Base-by-base conservation (phyloP, 495 filamentous ascomycete species). In the Talaromyces trachyspermus region DNA sequence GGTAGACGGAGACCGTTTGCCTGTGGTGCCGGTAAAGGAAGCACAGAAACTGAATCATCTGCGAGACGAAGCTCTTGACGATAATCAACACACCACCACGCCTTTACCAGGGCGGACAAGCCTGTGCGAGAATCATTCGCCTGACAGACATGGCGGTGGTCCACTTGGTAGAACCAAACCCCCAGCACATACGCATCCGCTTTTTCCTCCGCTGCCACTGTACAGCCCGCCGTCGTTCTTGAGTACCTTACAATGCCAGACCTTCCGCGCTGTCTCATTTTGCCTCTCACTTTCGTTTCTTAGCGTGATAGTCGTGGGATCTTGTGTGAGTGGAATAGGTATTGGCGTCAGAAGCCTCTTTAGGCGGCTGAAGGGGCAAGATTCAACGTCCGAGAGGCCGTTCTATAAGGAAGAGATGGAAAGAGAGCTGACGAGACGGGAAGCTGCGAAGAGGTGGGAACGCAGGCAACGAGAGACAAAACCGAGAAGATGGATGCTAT, bases 151-250 rank as follows among this genome's bases (percentile, higher is more conserved):
- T 33, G 73, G 62, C 8, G 66, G 6, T 22, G 44, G 44, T 14
- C 19, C 30, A 4, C 30, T 77, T 9, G 41, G 60, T 2, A 50
- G 51, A 1, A 59, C 66, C 2, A 51, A 64, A 56, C 80, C 81
- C 0, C 76, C 82, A 2, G 76, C 79, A 3, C 69, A 77, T 55
- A 88, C 83, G 5, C 83, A 95, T 57, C 89, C 90, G 6, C 64
- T 95, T 1, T 97, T 97, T 55, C 91, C 91, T 9, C 85, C 88
- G 7, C 62, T 97, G 11, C 90, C 90, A 0, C 66, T 87, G 2
- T 95, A 95, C 52, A 86, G 85, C 0, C 83, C 89, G 0, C 82
- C 89, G 0, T 80, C 84, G 2, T 18, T 73, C 2, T 46, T 83
- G 20, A 66, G 82, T 30, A 70, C 77, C 26, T 20, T 89, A n/a